These are phyloP conservation scores for Pythium folliculosum DNA, from an alignment of 352 stramenopile genomes.

Conservation along the genomic window DNA sequence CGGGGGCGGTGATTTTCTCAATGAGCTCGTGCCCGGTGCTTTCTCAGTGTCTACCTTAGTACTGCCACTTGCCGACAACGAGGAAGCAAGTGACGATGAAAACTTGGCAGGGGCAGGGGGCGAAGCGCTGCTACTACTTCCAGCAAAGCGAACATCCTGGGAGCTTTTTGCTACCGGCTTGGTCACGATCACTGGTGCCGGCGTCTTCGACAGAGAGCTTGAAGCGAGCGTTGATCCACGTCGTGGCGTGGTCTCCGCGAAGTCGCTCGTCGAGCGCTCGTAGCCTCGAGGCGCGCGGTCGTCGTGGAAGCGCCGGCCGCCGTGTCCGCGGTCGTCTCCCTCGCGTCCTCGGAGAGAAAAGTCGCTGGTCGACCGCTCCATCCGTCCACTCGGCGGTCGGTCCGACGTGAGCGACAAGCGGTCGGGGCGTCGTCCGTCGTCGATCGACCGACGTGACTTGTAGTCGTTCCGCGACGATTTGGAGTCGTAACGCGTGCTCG, in stretches of 20 bases:
- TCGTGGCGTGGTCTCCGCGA: not conserved
- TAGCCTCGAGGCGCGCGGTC: conserved; percentile 11
- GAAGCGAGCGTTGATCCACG: conserved; percentile 20
- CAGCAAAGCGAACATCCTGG: conserved; percentile 47
- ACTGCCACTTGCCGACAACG: not conserved
- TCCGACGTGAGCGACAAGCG: conserved; percentile 17
- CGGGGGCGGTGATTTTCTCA: not conserved
- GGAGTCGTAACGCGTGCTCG: conserved; percentile 25
- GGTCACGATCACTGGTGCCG: conserved; percentile 26
- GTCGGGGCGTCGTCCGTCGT: conserved; percentile 15
- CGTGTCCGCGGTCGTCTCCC: not conserved
- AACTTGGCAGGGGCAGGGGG: conserved; percentile 10
- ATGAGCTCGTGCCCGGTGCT: not conserved
- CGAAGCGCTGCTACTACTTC: conserved; percentile 2
- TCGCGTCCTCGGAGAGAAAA: conserved; percentile 5
- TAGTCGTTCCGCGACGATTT: conserved; percentile 18
- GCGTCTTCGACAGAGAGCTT: conserved; percentile 19
- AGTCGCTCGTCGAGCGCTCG: conserved; percentile 28
- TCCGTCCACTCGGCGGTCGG: conserved; percentile 6
- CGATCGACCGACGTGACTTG: conserved; percentile 18
- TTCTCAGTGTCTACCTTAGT: not conserved
- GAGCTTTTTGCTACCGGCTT: conserved; percentile 42
- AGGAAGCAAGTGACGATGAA: conserved; percentile 15
- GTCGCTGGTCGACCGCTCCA: conserved; percentile 20
- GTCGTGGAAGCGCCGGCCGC: conserved; percentile 1